phyloP scores from a whole-genome alignment of 2,329 filamentous ascomycete species.

The Paecilomyces variotii region DNA sequence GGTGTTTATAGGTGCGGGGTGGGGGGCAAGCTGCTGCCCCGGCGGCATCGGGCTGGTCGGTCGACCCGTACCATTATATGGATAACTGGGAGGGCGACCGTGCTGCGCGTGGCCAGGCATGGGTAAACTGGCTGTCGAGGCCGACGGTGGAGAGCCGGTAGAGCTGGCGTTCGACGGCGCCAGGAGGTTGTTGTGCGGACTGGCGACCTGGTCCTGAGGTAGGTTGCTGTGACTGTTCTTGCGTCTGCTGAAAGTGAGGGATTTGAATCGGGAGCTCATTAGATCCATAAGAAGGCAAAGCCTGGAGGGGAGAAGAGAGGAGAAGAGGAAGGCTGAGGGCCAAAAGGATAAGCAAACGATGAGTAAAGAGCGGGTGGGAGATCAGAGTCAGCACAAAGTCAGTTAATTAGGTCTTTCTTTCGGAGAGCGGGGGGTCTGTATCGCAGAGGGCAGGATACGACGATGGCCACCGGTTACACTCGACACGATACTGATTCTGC shows the following conservation, averaged over 20 bases:
- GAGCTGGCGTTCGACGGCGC: slow-evolving; percentile 27
- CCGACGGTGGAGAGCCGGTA: slow-evolving; percentile 28
- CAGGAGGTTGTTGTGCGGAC: slow-evolving; percentile 23
- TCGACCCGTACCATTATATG: slow-evolving; percentile 46
- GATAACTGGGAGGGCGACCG: slow-evolving; percentile 58
- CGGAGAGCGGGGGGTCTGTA: background rate
- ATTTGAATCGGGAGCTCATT: slow-evolving; percentile 46
- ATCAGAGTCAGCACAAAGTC: background rate
- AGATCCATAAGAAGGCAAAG: slow-evolving; percentile 31
- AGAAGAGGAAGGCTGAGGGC: slow-evolving; percentile 6
- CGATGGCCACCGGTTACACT: background rate
- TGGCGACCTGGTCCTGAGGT: slow-evolving; percentile 23
- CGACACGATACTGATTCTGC: background rate
- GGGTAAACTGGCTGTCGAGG: slow-evolving; percentile 44
- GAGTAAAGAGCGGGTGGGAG: slow-evolving; percentile 1
- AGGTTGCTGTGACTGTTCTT: slow-evolving; percentile 42
- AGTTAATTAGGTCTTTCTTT: background rate
- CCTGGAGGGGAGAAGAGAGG: slow-evolving; percentile 8
- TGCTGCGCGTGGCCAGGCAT: slow-evolving; percentile 50
- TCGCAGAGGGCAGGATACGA: background rate
- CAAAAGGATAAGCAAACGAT: slow-evolving; percentile 3
- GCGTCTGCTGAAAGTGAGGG: slow-evolving; percentile 42
- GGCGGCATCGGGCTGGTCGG: slow-evolving; percentile 47
- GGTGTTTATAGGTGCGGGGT: slow-evolving; percentile 47
- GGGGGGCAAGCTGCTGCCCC: slow-evolving; percentile 32